Base-by-base conservation (phyloP, 2,329 filamentous ascomycete species). In the Fusarium sp. region DNA sequence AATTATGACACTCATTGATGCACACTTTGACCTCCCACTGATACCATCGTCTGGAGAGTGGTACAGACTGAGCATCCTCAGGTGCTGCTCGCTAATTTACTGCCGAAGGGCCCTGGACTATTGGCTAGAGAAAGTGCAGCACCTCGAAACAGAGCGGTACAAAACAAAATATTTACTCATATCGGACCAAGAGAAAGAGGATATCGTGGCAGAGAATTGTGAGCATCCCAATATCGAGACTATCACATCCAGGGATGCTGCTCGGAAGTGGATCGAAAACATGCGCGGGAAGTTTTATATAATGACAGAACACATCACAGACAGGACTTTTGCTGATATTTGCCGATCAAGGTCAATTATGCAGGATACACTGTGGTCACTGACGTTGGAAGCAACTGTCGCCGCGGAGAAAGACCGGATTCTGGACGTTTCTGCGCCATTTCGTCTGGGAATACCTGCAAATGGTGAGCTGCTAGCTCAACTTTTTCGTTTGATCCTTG, bases 221-320 rank as follows among this genome's bases (percentile, higher is more conserved):
- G 12, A 26, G 5, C 41, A 20, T 9, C 41, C 16, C 12, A 44
- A 16, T 6, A 26, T 20, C 0, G 16, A 44, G 24, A 44, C 7
- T 3, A 0, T 44, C 5, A 20, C 24, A 13, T 26, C 41, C 13
- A 9, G 3, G 0, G 0, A 9, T 13, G 7, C n/a, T 26, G 16
- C 41, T 44, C 0, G 0, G 41, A 9, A 20, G 3, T 44, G 24
- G 41, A 1, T 26, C 1, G 0, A 20, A 20, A 0, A 6, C 3
- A 44, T 20, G 24, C n/a, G 11, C 5, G 9, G 1, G 6, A 9
- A 7, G 6, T 2, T 13, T 42, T 5, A 8, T 24, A 42, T 15
- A 24, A 18, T 42, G 15, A 24, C 5, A 24, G 0, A 12, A 12
- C 10, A 42, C 15, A 18, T 42, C n/a, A 42, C 10, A 9, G 0